These are phyloP conservation scores for Ceratobasidium papillatum DNA, from an alignment of 1,284 basidiomycete genomes.

Conservation along the genomic window DNA sequence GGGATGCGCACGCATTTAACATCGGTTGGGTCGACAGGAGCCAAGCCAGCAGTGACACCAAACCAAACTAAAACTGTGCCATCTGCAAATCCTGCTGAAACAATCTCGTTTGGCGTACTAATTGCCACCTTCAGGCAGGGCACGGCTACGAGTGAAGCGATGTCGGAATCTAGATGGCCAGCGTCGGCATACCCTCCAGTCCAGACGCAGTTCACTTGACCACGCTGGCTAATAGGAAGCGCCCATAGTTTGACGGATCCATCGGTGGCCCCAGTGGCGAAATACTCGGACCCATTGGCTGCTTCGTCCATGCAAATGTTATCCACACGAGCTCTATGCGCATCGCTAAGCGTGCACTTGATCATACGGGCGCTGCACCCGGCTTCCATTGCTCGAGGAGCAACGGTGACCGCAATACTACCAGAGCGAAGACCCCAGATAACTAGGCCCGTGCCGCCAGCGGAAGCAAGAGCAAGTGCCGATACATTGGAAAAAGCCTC, in stretches of 20 bases:
- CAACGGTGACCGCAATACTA: conserved; percentile 69
- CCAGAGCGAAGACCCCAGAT: conserved; percentile 82
- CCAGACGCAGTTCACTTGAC: conserved; percentile 61
- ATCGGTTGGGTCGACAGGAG: not conserved
- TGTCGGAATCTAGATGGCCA: conserved; percentile 44
- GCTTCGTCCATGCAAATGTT: conserved; percentile 38
- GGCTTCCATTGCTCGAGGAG: conserved; percentile 66
- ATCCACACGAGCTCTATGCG: conserved; percentile 66
- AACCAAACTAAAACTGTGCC: conserved; percentile 67
- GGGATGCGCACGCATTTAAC: conserved; percentile 35
- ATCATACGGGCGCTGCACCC: conserved; percentile 58
- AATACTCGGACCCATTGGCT: conserved; percentile 49
- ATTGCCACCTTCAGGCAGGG: conserved; percentile 61
- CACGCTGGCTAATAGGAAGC: conserved; percentile 18
- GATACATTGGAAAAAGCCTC: conserved; percentile 75
- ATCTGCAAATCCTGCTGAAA: conserved; percentile 61
- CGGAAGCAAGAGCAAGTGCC: conserved; percentile 52
- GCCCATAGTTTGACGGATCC: conserved; percentile 79
- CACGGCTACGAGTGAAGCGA: conserved; percentile 55
- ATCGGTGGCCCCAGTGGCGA: conserved; percentile 67
- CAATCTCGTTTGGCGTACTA: conserved; percentile 56
- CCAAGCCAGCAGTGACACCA: conserved; percentile 47
- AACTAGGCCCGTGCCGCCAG: conserved; percentile 72
- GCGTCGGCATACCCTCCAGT: conserved; percentile 56
- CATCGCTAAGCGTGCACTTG: conserved; percentile 61